Evolutionary conservation across 257 asterid genomes (phyloP).

Genomic region (Knoxia roxburghii): DNA sequence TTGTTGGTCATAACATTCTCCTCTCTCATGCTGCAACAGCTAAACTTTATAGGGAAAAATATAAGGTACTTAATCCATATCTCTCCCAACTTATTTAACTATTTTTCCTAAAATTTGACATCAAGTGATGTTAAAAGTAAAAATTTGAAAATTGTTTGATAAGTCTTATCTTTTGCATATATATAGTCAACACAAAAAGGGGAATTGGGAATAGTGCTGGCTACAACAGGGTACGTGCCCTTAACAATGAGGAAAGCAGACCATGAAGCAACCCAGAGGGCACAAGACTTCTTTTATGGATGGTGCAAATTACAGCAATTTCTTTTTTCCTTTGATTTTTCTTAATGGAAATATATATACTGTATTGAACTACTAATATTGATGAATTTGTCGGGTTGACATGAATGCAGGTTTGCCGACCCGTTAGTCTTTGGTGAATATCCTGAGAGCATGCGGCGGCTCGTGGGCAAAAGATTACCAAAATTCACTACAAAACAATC

Average conservation of each 20-base stretch:
- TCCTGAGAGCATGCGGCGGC: constrained; percentile 37
- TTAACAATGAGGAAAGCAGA: constrained; percentile 19
- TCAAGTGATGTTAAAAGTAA: neutral
- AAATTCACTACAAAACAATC: constrained; percentile 27
- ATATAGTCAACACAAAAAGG: constrained; percentile 39
- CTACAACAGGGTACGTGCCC: constrained; percentile 26
- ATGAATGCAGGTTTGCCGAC: constrained; percentile 30
- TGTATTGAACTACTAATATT: too few relatives aligned
- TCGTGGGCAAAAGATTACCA: constrained; percentile 45
- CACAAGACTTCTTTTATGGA: constrained; percentile 37
- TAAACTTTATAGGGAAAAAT: constrained; percentile 30
- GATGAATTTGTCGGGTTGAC: too few relatives aligned
- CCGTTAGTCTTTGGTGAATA: constrained; percentile 48
- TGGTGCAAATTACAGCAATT: constrained; percentile 19
- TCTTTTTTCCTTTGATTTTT: neutral
- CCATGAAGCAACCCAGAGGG: constrained; percentile 30
- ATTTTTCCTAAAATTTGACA: too few relatives aligned
- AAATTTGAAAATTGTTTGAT: too few relatives aligned
- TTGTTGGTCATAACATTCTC: constrained; percentile 36
- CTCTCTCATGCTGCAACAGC: constrained; percentile 38
- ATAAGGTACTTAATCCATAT: constrained; percentile 23
- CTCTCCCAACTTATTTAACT: too few relatives aligned
- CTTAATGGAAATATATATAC: too few relatives aligned
- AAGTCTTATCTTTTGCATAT: too few relatives aligned
- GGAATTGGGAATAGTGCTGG: constrained; percentile 29